A percentile compares a stretch with the other conserved stretches of the same genome.
Conservation (phyloP, 768 basidiomycete genomes). For the Tremella yokohamensis region DNA sequence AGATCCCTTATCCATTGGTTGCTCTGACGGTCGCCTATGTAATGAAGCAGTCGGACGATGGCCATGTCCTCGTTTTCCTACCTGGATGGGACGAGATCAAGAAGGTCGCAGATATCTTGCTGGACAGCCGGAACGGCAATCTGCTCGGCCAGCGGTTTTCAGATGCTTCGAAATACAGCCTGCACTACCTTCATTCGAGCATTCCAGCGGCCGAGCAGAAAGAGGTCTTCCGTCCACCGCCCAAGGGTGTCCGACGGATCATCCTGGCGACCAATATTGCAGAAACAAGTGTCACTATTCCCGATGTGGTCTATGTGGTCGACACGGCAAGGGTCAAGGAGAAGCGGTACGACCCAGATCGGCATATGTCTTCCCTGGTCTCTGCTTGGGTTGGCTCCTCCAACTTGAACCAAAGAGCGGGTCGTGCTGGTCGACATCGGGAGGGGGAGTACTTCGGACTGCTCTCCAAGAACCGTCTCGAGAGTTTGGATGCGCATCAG, state of each 20-base stretch:
- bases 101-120: constrained; percentile 60
- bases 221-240: constrained; percentile 78
- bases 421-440: constrained; percentile 86
- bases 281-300: constrained; percentile 91
- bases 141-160: constrained; percentile 62
- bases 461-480: constrained; percentile 62
- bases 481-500: constrained; percentile 69
- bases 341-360: constrained; percentile 78
- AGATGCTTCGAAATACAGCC: constrained; percentile 59
- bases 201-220: constrained; percentile 86
- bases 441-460: constrained; percentile 88
- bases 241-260: constrained; percentile 71
- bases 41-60: constrained; percentile 67
- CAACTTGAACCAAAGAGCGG: constrained; percentile 85
- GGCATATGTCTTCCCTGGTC: constrained; percentile 82
- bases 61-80: constrained; percentile 78
- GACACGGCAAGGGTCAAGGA: constrained; percentile 87
- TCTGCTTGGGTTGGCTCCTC: constrained; percentile 87
- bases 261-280: constrained; percentile 94
- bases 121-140: constrained; percentile 56
- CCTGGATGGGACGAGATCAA: constrained; percentile 68
- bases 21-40: constrained; percentile 78
- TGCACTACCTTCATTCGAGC: constrained; percentile 84
- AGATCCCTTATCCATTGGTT: constrained; percentile 74
- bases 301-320: constrained; percentile 89